Conservation (phyloP, 805 yeast species). For the Wickerhamiella australiensis region DNA sequence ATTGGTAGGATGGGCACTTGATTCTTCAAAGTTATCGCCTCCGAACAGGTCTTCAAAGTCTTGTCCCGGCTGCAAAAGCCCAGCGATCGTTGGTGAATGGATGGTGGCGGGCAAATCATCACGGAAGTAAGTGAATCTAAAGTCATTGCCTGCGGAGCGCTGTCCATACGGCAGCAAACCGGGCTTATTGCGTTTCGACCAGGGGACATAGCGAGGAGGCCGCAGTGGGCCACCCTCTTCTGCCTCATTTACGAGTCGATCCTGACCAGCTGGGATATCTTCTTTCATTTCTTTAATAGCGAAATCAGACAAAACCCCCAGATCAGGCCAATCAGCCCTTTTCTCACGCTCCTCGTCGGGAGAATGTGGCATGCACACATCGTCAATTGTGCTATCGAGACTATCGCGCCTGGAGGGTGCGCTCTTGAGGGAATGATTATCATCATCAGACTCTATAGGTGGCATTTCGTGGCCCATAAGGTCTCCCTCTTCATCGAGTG, state of each 20-base stretch:
- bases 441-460: constrained; percentile 3
- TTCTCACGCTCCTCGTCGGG: constrained; percentile 23
- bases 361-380: constrained; percentile 76
- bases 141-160: constrained; percentile 32
- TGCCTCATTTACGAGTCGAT: constrained; percentile 42
- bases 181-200: constrained; percentile 36
- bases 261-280: constrained; percentile 25
- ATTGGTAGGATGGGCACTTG: background rate
- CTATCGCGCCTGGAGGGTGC: constrained; percentile 44
- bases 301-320: constrained; percentile 61
- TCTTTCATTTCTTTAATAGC: constrained; percentile 54
- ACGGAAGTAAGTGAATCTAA: constrained; percentile 82
- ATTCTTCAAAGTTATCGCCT: background rate
- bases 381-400: constrained; percentile 63
- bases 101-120: constrained; percentile 82
- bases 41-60: constrained; percentile 46
- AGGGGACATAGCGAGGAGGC: constrained; percentile 64
- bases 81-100: constrained; percentile 80
- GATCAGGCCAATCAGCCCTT: constrained; percentile 66
- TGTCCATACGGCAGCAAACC: constrained; percentile 13
- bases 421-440: constrained; percentile 4
- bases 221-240: constrained; percentile 52
- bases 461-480: constrained; percentile 6
- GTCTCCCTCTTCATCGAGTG: constrained; percentile 12
- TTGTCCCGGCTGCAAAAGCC: constrained; percentile 53